Base-by-base conservation (phyloP, 169 alveolate genomes). In the Plasmodium cynomolgi region DNA sequence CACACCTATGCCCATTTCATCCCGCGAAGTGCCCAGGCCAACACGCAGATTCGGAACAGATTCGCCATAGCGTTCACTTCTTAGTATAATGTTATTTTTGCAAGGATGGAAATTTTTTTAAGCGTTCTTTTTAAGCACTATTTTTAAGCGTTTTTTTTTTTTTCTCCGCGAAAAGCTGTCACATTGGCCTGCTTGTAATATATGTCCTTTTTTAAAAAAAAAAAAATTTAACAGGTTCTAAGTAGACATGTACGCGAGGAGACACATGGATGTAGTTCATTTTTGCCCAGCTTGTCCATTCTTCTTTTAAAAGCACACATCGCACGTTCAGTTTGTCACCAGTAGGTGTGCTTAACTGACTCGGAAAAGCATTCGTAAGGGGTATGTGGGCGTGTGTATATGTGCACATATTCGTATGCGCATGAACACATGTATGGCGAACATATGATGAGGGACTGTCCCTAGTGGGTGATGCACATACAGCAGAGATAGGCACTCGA, bases 231-330 rank as follows among this genome's bases (percentile, higher is more conserved):
- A 37, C 58, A 77, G 50, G 84, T 77, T 77, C 71, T 77, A 37
- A n/a, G 84, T 77, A 77, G 41, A 8, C 7, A 6, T 77, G 31
- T 77, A 54, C 41, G 33, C 71, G 50, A 15, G 50, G 26, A 77
- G 84, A 77, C 84, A 77, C 41, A 77, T 17, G 6, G 9, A 17
- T 77, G 29, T 77, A 77, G 15, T 77, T 77, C 58, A 77, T 31
- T 77, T 37, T 5, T 33, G 31, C 23, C 26, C 47, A 15, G 47
- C 47, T 74, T 77, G 50, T 26, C 50, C 26, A 17, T 15, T n/a
- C 50, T 77, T 77, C 34, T 37, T 77, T 37, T 37, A 83, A 83
- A 83, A 26, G 31, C 68, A 47, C 68, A 11, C 33, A 81, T 33
- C 15, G 11, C 68, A 47, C 34, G 15, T 68, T 68, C 34, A 34